Conservation (phyloP, 2,329 filamentous ascomycete species). For the Colletotrichum orchidophilum region DNA sequence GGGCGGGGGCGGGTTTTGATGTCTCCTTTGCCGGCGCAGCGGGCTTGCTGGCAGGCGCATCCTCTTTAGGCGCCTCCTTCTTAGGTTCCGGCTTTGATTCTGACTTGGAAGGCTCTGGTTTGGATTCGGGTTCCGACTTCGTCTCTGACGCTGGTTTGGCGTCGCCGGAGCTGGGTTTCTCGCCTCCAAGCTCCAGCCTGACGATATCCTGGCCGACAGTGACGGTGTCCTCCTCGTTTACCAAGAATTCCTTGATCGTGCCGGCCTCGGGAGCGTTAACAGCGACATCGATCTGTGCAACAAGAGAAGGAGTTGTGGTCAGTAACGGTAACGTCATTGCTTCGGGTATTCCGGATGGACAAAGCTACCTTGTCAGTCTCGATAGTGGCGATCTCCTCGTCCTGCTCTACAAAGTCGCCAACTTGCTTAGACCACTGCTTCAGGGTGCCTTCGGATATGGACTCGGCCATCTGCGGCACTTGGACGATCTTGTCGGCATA, state of each 20-base stretch:
- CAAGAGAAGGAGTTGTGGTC: background rate
- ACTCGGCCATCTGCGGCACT: conserved; percentile 98
- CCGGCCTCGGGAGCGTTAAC: conserved; percentile 94
- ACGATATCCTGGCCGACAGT: conserved; percentile 92
- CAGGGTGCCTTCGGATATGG: conserved; percentile 95
- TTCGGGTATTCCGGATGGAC: background rate
- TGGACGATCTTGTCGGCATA: conserved; percentile 89
- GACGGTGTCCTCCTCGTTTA: conserved; percentile 94
- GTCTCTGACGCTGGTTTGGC: conserved; percentile 22
- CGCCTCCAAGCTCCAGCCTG: conserved; percentile 78
- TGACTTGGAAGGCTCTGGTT: conserved; percentile 42
- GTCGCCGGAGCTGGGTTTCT: conserved; percentile 42
- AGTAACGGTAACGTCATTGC: background rate
- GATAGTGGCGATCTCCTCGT: conserved; percentile 98
- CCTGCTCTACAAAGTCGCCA: conserved; percentile 92
- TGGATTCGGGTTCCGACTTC: conserved; percentile 25
- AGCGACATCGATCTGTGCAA: conserved; percentile 87
- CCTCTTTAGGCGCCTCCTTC: conserved; percentile 50
- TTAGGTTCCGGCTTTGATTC: conserved; percentile 53
- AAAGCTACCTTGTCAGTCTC: conserved; percentile 93
- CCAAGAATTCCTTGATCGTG: conserved; percentile 90
- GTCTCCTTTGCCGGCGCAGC: conserved; percentile 33
- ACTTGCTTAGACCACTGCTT: conserved; percentile 95
- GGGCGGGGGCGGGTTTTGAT: conserved; percentile 38
- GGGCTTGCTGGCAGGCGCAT: conserved; percentile 36